Evolutionary conservation across 371 early-diverging fungal genomes (phyloP).

Genomic region (Mortierella sp.): DNA sequence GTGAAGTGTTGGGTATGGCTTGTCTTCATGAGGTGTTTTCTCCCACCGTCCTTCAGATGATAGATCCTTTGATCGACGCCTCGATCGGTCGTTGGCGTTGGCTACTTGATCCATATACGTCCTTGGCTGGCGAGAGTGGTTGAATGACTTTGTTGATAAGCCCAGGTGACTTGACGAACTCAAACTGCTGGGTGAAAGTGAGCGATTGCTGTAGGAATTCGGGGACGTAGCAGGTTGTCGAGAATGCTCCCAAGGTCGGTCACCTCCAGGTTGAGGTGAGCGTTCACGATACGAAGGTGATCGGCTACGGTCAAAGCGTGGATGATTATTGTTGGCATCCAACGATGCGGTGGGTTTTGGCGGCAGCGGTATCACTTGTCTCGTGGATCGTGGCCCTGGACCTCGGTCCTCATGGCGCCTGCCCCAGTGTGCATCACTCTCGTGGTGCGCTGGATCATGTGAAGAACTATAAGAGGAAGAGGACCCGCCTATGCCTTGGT

Average conservation of each 20-base stretch:
- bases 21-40: constrained; percentile 43
- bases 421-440: constrained; percentile 9
- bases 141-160: constrained; percentile 18
- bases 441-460: constrained; percentile 15
- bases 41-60: constrained; percentile 41
- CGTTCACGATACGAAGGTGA: constrained; percentile 45
- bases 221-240: constrained; percentile 18
- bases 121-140: constrained; percentile 19
- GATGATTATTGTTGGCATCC: constrained; percentile 27
- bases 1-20: constrained; percentile 32
- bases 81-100: constrained; percentile 6
- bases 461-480: background rate
- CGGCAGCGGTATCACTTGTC: constrained; percentile 41
- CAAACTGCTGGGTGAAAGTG: constrained; percentile 14
- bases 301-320: constrained; percentile 36
- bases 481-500: background rate
- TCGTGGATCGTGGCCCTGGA: constrained; percentile 8
- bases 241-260: constrained; percentile 19
- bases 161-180: background rate
- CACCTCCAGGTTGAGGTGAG: constrained; percentile 33
- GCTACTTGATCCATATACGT: constrained; percentile 48
- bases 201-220: constrained; percentile 9
- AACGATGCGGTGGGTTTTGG: constrained; percentile 36
- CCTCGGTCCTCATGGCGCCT: constrained; percentile 9
- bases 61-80: constrained; percentile 13